Conservation (phyloP, 768 basidiomycete species). For the Brasilioporus rufonigricans region DNA sequence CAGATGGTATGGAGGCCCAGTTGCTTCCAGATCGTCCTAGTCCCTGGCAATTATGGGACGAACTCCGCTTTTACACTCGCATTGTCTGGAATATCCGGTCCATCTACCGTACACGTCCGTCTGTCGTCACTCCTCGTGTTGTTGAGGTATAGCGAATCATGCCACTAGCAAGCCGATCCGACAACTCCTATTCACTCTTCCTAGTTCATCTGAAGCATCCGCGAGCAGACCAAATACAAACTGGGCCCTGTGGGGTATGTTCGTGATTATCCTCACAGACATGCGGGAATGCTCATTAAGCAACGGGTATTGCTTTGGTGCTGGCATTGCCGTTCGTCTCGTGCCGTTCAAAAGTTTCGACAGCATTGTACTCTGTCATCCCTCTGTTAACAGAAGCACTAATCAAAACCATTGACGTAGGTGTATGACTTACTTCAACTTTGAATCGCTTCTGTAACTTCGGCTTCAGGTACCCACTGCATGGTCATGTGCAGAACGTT, state of each 20-base stretch:
- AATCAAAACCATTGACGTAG: slow-evolving; percentile 35
- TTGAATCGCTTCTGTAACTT: neutral
- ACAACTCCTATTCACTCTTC: neutral
- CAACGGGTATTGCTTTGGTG: too few species aligned
- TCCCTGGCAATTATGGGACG: slow-evolving; percentile 14
- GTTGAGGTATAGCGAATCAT: slow-evolving; percentile 20
- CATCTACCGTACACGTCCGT: slow-evolving; percentile 24
- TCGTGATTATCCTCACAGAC: too few species aligned
- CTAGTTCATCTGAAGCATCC: slow-evolving; percentile 38
- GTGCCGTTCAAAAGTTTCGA: slow-evolving; percentile 33
- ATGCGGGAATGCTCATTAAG: too few species aligned
- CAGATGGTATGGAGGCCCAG: too few species aligned
- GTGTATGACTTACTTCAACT: neutral
- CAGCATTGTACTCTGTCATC: slow-evolving; percentile 42
- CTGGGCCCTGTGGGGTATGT: slow-evolving; percentile 45
- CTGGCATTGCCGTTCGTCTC: slow-evolving; percentile 26
- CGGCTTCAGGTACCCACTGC: slow-evolving; percentile 22
- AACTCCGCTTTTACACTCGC: slow-evolving; percentile 15
- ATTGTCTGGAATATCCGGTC: slow-evolving; percentile 19
- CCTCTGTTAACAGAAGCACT: slow-evolving; percentile 30
- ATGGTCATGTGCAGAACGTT: slow-evolving; percentile 41
- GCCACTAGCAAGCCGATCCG: neutral
- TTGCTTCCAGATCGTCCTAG: slow-evolving; percentile 33
- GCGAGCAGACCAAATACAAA: slow-evolving; percentile 38
- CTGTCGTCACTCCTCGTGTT: slow-evolving; percentile 28